Conservation (phyloP, 768 basidiomycete species). For the Pleurotus eryngii region DNA sequence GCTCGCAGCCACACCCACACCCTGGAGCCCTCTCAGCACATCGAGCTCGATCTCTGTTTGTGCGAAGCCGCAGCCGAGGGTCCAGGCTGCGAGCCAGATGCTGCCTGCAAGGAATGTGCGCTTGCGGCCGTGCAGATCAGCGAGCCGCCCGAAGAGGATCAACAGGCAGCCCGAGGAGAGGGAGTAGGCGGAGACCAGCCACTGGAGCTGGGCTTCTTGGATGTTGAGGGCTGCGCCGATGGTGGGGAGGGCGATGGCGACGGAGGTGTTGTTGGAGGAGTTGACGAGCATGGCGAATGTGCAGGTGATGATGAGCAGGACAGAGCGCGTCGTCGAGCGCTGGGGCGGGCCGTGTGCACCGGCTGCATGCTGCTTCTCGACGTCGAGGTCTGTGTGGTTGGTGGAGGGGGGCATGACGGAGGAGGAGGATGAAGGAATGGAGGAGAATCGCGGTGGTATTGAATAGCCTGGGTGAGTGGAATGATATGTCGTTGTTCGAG, state of each 20-base stretch:
- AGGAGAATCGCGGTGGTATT: too few species aligned
- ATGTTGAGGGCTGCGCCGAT: conserved; percentile 49
- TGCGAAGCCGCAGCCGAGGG: conserved; percentile 64
- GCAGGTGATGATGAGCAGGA: conserved; percentile 28
- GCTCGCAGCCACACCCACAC: conserved; percentile 70
- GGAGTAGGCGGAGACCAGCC: conserved; percentile 66
- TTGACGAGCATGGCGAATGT: conserved; percentile 38
- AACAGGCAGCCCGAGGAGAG: conserved; percentile 75
- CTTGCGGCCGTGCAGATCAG: conserved; percentile 78
- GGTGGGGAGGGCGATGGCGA: conserved; percentile 48
- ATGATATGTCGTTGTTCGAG: too few species aligned
- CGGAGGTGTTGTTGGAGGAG: conserved; percentile 40
- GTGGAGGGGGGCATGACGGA: neutral
- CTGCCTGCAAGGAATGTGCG: conserved; percentile 62
- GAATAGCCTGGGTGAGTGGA: too few species aligned
- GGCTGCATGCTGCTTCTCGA: neutral
- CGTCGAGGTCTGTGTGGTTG: neutral
- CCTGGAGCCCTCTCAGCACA: conserved; percentile 74
- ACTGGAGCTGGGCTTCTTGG: conserved; percentile 52
- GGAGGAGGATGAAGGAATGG: neutral
- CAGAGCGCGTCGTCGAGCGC: conserved; percentile 10
- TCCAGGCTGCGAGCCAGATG: conserved; percentile 47
- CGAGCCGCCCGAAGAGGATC: conserved; percentile 70
- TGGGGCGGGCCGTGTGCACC: neutral
- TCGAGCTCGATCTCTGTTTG: conserved; percentile 58